A percentile compares a stretch with the other conserved stretches of the same genome.
phyloP scores from a whole-genome alignment of 108 stramenopile genomes.

The Cyclotella kingstonii region DNA sequence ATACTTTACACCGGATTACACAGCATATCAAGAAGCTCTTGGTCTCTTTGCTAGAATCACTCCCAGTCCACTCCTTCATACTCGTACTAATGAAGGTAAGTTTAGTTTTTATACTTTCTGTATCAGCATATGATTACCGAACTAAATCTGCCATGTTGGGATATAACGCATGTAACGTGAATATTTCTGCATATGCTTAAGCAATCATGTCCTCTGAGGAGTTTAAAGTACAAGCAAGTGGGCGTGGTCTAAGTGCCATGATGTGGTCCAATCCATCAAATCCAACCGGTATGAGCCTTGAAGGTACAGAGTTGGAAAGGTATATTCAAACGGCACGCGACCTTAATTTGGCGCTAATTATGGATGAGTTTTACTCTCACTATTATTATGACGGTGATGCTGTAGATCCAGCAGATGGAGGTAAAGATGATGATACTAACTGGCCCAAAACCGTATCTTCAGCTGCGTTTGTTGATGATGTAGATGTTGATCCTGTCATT shows the following conservation, averaged over 20 bases:
- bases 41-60: constrained; percentile 46
- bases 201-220: constrained; percentile 43
- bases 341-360: constrained; percentile 23
- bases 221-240: constrained; percentile 37
- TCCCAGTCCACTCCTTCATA: constrained; percentile 42
- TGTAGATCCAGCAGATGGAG: constrained; percentile 44
- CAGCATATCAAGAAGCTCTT: constrained; percentile 47
- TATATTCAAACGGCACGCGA: constrained; percentile 41
- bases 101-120: not conserved
- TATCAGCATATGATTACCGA: not conserved
- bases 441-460: constrained; percentile 56
- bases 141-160: too few relatives aligned
- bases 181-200: not conserved
- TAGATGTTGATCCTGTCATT: constrained; percentile 44
- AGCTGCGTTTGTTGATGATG: constrained; percentile 46
- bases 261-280: constrained; percentile 39
- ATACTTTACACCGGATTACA: constrained; percentile 54
- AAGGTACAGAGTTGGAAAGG: constrained; percentile 30
- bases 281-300: constrained; percentile 41
- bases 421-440: constrained; percentile 45
- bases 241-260: constrained; percentile 42
- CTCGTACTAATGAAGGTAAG: constrained; percentile 22
- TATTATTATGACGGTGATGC: constrained; percentile 54
- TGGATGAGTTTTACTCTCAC: constrained; percentile 55
- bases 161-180: too few relatives aligned